phyloP scores from a whole-genome alignment of 768 basidiomycete genomes.

The Mycena polygramma region DNA sequence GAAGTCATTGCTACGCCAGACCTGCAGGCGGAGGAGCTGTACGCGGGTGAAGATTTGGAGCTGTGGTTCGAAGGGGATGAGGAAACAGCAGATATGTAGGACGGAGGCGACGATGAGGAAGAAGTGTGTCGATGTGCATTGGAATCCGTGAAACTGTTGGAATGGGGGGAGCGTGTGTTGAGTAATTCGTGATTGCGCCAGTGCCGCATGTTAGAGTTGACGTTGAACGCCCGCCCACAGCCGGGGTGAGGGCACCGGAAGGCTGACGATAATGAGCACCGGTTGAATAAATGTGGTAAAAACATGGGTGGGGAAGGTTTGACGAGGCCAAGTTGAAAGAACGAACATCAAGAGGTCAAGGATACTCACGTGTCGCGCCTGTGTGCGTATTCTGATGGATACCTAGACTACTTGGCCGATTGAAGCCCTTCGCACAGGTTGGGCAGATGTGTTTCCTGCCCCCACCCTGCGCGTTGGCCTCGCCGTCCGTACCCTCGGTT shows the following conservation, averaged over 20 bases:
- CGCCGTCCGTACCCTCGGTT: not conserved
- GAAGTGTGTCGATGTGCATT: too few relatives aligned
- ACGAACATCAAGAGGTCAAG: too few relatives aligned
- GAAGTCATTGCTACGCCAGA: too few relatives aligned
- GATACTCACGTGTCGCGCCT: slow-evolving; percentile 71
- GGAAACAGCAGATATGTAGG: too few relatives aligned
- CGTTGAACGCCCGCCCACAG: slow-evolving; percentile 84
- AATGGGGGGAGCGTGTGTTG: too few relatives aligned
- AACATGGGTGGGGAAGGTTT: too few relatives aligned
- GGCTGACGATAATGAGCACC: slow-evolving; percentile 48
- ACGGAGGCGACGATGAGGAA: too few relatives aligned
- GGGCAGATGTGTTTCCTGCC: slow-evolving; percentile 63
- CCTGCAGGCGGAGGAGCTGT: too few relatives aligned
- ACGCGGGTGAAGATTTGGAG: too few relatives aligned
- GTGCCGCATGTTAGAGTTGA: slow-evolving; percentile 89
- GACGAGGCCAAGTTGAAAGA: not conserved
- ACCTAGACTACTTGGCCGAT: slow-evolving; percentile 73
- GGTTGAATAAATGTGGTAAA: not conserved
- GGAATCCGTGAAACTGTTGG: too few relatives aligned
- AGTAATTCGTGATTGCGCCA: slow-evolving; percentile 68
- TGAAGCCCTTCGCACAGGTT: slow-evolving; percentile 74
- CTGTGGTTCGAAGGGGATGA: too few relatives aligned
- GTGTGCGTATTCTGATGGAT: slow-evolving; percentile 80
- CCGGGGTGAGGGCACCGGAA: slow-evolving; percentile 81
- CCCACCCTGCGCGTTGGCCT: not conserved